These are phyloP conservation scores for Linderniella brevidens DNA, from an alignment of 257 asterid genomes.

Conservation along the genomic window DNA sequence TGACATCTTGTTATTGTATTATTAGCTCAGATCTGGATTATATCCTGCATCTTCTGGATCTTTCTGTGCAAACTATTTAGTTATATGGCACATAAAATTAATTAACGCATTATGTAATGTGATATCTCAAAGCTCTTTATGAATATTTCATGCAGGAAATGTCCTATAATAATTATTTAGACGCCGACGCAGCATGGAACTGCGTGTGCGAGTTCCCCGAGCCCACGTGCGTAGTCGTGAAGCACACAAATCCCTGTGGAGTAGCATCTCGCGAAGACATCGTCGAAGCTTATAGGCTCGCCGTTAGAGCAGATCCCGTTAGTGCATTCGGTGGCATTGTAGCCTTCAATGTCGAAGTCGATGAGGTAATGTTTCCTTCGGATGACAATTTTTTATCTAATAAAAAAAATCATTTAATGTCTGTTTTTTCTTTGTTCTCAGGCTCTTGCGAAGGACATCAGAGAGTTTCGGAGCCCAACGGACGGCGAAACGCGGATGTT, in stretches of 20 bases:
- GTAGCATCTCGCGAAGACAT: conserved; percentile 82
- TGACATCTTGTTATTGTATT: no score
- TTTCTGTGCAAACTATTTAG: no score
- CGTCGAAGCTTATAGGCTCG: conserved; percentile 80
- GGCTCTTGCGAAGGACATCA: conserved; percentile 83
- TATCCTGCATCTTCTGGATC: no score
- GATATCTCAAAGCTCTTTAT: conserved; percentile 5
- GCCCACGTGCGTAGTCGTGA: conserved; percentile 92
- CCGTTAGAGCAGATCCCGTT: conserved; percentile 95
- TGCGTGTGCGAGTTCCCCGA: conserved; percentile 78
- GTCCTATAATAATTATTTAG: conserved; percentile 88
- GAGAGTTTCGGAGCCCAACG: conserved; percentile 90
- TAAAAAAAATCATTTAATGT: no score
- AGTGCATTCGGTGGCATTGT: conserved; percentile 99
- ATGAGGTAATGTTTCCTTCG: conserved; percentile 47
- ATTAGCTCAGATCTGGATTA: no score
- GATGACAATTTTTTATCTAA: no score
- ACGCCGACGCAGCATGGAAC: conserved; percentile 99
- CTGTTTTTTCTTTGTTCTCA: conserved; percentile 11
- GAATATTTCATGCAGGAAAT: conserved; percentile 50
- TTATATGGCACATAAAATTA: no score
- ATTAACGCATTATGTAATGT: no score
- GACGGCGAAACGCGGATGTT: conserved; percentile 90
- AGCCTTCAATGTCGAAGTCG: conserved; percentile 91
- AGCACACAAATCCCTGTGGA: conserved; percentile 97